Percentiles rank a stretch among this genome's conserved stretches.
Conservation (phyloP, 1,284 basidiomycete genomes). For the Sanghuangporus baumii region DNA sequence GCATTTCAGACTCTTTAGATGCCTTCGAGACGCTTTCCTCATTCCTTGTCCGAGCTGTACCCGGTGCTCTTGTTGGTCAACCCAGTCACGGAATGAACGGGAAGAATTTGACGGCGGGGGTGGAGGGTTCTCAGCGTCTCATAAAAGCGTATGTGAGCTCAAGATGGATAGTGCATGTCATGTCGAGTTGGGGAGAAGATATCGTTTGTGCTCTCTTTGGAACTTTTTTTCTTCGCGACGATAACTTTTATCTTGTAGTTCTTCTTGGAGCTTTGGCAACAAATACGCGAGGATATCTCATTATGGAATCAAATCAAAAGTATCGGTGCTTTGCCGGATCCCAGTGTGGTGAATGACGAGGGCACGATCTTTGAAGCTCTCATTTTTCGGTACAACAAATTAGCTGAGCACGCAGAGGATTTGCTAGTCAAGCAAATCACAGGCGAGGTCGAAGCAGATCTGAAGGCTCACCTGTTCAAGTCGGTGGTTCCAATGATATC, state of each 20-base stretch:
- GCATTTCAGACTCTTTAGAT: slow-evolving; percentile 82
- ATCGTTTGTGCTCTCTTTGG: slow-evolving; percentile 46
- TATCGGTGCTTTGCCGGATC: slow-evolving; percentile 45
- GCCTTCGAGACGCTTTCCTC: slow-evolving; percentile 91
- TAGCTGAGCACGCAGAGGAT: slow-evolving; percentile 73
- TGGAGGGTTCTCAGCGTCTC: slow-evolving; percentile 74
- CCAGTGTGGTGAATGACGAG: slow-evolving; percentile 34
- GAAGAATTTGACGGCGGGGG: slow-evolving; percentile 64
- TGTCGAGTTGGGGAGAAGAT: slow-evolving; percentile 83
- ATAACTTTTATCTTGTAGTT: slow-evolving; percentile 45
- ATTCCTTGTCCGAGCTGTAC: slow-evolving; percentile 83
- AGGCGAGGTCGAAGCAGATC: slow-evolving; percentile 67
- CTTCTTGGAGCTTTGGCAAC: slow-evolving; percentile 82
- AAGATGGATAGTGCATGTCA: slow-evolving; percentile 57
- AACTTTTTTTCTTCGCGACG: background rate
- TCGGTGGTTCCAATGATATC: slow-evolving; percentile 27
- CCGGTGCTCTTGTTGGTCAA: slow-evolving; percentile 67
- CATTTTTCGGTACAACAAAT: slow-evolving; percentile 52
- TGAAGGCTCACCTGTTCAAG: slow-evolving; percentile 63
- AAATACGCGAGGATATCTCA: slow-evolving; percentile 56
- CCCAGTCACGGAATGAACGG: slow-evolving; percentile 51
- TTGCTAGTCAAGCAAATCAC: slow-evolving; percentile 79
- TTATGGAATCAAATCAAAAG: slow-evolving; percentile 48
- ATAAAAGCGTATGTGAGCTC: slow-evolving; percentile 82
- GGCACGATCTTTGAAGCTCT: slow-evolving; percentile 76